Evolutionary conservation across 208 protist genomes (phyloP).

Genomic region (Wallacemonas sp.): DNA sequence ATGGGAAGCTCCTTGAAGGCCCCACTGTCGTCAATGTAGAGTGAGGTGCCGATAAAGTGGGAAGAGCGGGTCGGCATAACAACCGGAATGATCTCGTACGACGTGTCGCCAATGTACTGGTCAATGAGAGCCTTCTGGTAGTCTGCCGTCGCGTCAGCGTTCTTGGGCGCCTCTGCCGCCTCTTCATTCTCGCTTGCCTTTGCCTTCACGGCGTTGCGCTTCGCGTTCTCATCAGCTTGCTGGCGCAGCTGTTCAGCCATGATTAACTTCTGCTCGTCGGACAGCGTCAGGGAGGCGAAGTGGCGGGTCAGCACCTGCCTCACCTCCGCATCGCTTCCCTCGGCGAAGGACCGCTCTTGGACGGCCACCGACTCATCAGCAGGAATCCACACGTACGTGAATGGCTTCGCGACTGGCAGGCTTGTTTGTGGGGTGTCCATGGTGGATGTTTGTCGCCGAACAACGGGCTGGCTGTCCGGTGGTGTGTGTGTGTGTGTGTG

Average conservation of each 20-base stretch:
- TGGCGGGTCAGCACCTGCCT: conserved; percentile 51
- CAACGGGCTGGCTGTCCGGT: not conserved
- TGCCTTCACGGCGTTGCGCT: not conserved
- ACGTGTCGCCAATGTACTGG: conserved; percentile 69
- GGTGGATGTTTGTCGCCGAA: too few relatives aligned
- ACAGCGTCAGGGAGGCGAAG: conserved; percentile 71
- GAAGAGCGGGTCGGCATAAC: conserved; percentile 75
- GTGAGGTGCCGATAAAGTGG: conserved; percentile 74
- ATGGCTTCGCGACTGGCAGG: conserved; percentile 44
- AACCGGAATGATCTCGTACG: conserved; percentile 87
- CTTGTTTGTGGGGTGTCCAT: conserved; percentile 11
- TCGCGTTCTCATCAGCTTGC: conserved; percentile 35
- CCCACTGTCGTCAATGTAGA: conserved; percentile 91
- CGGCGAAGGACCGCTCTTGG: conserved; percentile 40
- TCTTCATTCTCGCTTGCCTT: conserved; percentile 6
- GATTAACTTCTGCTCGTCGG: conserved; percentile 58
- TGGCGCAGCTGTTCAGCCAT: conserved; percentile 62
- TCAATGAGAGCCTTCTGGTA: conserved; percentile 65
- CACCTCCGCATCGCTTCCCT: conserved; percentile 67
- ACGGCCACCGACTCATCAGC: conserved; percentile 36
- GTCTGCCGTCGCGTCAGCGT: conserved; percentile 13
- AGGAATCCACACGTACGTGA: conserved; percentile 81
- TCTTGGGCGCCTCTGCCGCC: not conserved
- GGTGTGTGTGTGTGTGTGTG: not conserved
- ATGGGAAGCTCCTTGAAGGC: conserved; percentile 83